Percentiles rank a stretch among this genome's conserved stretches.
Evolutionary conservation across 2,329 filamentous ascomycete species (phyloP).

Genomic region (Cordyceps sp.): DNA sequence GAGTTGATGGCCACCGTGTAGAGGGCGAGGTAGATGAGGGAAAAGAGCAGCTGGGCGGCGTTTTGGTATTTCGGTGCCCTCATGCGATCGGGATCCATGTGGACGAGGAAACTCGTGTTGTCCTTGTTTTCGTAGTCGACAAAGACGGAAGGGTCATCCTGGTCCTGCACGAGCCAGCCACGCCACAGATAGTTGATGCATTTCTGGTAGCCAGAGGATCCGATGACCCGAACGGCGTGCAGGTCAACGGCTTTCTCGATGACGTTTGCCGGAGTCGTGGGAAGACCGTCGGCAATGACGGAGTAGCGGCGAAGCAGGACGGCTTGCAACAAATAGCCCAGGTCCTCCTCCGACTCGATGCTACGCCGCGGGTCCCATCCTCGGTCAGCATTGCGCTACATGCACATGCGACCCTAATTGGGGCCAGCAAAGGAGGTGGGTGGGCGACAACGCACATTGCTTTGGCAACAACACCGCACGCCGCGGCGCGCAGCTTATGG

Average conservation of each 20-base stretch:
- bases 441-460: constrained; percentile 27
- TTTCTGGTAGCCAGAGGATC: constrained; percentile 87
- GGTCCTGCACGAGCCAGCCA: constrained; percentile 93
- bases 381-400: no score
- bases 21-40: constrained; percentile 63
- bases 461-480: constrained; percentile 89
- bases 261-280: constrained; percentile 66
- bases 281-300: constrained; percentile 52
- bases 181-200: constrained; percentile 87
- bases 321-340: constrained; percentile 60
- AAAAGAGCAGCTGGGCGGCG: constrained; percentile 69
- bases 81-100: constrained; percentile 91
- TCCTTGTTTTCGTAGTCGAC: constrained; percentile 74
- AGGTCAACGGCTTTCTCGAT: constrained; percentile 89
- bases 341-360: constrained; percentile 74
- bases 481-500: constrained; percentile 59
- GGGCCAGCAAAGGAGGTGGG: no score
- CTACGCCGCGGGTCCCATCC: constrained; percentile 19
- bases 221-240: constrained; percentile 77
- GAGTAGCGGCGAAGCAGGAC: constrained; percentile 82
- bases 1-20: constrained; percentile 91
- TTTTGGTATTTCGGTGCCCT: constrained; percentile 88
- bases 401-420: no score
- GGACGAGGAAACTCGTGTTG: constrained; percentile 58
- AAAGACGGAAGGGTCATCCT: constrained; percentile 78